These are phyloP conservation scores for Yamadazyma akitaensis DNA, from an alignment of 805 yeast species.

Conservation along the genomic window DNA sequence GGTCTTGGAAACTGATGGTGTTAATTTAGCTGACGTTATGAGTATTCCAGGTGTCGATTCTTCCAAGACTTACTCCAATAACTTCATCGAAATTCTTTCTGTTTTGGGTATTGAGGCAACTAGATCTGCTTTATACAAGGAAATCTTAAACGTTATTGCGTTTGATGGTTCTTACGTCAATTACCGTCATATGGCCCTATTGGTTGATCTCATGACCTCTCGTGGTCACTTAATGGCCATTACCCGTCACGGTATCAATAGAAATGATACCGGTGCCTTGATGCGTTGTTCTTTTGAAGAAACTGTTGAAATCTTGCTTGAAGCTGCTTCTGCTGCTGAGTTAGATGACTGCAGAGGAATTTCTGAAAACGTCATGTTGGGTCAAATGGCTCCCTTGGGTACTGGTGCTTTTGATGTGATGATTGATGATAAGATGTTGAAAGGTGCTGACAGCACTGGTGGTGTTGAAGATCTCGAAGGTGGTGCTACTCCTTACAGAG, in stretches of 20 bases:
- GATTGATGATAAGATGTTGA: conserved; percentile 86
- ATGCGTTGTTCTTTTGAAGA: conserved; percentile 99
- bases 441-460: conserved; percentile 48
- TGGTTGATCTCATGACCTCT: conserved; percentile 98
- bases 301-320: conserved; percentile 94
- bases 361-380: conserved; percentile 94
- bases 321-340: conserved; percentile 98
- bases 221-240: conserved; percentile 98
- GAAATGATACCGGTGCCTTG: conserved; percentile 97
- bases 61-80: conserved; percentile 86
- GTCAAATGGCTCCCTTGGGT: conserved; percentile 98
- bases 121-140: conserved; percentile 88
- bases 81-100: conserved; percentile 90
- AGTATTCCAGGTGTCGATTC: conserved; percentile 93
- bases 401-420: conserved; percentile 96
- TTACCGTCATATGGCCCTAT: conserved; percentile 95
- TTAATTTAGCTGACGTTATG: conserved; percentile 91
- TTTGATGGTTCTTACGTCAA: conserved; percentile 99
- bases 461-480: conserved; percentile 43
- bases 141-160: conserved; percentile 94
- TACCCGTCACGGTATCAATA: conserved; percentile 98
- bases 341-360: conserved; percentile 98
- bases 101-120: conserved; percentile 99
- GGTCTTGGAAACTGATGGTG: conserved; percentile 99
- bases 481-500: conserved; percentile 88